Evolutionary conservation across 768 basidiomycete species (phyloP).

Genomic region (Rubroboletus satanas): DNA sequence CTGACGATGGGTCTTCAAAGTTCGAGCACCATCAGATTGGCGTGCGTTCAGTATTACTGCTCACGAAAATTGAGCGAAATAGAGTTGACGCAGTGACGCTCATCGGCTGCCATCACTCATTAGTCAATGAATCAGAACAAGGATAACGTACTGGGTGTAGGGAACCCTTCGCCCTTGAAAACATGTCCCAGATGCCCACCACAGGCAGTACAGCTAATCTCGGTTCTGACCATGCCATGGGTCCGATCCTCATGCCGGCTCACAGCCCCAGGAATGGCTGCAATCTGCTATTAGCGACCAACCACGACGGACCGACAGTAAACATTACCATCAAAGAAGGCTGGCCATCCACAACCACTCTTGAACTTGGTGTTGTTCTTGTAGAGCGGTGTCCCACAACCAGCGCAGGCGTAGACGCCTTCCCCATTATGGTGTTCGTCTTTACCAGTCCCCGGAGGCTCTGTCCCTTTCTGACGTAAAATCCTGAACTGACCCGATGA

Average conservation of each 20-base stretch:
- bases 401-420: conserved; percentile 78
- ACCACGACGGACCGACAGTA: not conserved
- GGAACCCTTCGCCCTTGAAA: conserved; percentile 87
- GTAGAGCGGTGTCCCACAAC: conserved; percentile 80
- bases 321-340: conserved; percentile 82
- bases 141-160: conserved; percentile 57
- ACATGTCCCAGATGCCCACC: conserved; percentile 94
- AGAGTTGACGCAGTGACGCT: conserved; percentile 89
- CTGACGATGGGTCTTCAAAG: not conserved
- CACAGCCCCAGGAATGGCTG: conserved; percentile 89
- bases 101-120: conserved; percentile 51
- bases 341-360: conserved; percentile 96
- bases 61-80: conserved; percentile 75
- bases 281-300: not conserved
- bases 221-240: conserved; percentile 66
- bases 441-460: conserved; percentile 69
- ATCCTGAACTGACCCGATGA: conserved; percentile 64
- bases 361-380: conserved; percentile 88
- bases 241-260: conserved; percentile 67
- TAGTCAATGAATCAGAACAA: not conserved
- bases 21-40: not conserved
- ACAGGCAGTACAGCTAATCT: conserved; percentile 88
- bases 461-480: conserved; percentile 85
- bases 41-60: not conserved
- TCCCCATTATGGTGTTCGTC: conserved; percentile 65